Conservation (phyloP, 2,329 filamentous ascomycete species). For the Mariannaea elegans region DNA sequence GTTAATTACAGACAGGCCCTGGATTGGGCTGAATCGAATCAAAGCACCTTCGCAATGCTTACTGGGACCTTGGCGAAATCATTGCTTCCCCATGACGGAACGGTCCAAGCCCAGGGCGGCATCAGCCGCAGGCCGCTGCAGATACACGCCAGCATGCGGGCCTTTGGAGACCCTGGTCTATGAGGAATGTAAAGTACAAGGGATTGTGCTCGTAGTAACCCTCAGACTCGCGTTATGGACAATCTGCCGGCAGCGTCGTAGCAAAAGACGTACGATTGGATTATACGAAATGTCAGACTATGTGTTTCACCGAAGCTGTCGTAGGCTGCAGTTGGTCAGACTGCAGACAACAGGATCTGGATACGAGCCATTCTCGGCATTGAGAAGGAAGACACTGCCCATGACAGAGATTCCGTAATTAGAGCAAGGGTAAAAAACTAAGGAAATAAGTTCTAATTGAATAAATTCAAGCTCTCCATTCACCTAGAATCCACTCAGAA, state of each 20-base stretch:
- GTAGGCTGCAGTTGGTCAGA: conserved; percentile 8
- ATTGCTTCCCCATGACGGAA: background rate
- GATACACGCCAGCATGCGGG: background rate
- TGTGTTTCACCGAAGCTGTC: background rate
- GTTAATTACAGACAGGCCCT: background rate
- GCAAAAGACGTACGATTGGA: background rate
- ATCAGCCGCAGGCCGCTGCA: background rate
- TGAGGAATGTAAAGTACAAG: no score
- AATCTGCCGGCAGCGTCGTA: no score
- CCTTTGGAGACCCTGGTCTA: no score
- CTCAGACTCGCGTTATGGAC: no score
- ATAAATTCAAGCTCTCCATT: background rate
- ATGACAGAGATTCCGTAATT: background rate
- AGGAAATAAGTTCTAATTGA: background rate
- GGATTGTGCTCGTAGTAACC: no score
- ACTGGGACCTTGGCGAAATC: background rate
- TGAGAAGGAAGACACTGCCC: background rate
- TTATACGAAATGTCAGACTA: background rate
- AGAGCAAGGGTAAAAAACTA: background rate
- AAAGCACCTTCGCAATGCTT: conserved; percentile 10
- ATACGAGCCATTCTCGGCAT: conserved; percentile 7
- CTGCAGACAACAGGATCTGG: conserved; percentile 10
- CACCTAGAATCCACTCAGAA: background rate
- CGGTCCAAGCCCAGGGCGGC: background rate
- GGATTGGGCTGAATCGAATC: conserved; percentile 10